Percentiles rank a stretch among this genome's conserved stretches.
Conservation (phyloP, 2,329 filamentous ascomycete genomes). For the Cordyceps cateniannulata region DNA sequence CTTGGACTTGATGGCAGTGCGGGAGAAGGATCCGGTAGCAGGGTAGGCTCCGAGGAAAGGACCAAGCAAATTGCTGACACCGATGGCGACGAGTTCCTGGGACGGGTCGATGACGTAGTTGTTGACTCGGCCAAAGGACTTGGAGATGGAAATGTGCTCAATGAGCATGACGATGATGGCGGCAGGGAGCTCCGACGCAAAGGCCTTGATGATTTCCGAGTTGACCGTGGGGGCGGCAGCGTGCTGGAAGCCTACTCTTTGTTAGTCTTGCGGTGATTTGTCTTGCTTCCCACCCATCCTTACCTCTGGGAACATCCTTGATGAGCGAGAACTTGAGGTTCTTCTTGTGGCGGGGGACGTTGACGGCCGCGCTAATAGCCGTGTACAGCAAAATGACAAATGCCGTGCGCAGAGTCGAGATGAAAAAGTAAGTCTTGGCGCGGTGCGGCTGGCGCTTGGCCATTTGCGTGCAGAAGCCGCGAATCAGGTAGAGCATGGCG, state of each 20-base stretch:
- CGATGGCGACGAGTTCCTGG: constrained; percentile 92
- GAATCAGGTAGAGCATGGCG: constrained; percentile 60
- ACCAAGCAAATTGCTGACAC: constrained; percentile 80
- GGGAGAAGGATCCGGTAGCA: constrained; percentile 89
- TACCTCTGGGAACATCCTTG: constrained; percentile 62
- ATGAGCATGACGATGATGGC: constrained; percentile 92
- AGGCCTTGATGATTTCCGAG: constrained; percentile 56
- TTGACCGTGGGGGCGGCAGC: constrained; percentile 67
- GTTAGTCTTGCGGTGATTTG: not conserved
- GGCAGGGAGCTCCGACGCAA: constrained; percentile 69
- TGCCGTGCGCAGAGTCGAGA: constrained; percentile 68
- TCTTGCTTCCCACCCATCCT: constrained; percentile 15
- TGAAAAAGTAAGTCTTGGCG: constrained; percentile 70
- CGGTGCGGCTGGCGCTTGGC: constrained; percentile 61
- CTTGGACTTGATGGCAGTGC: constrained; percentile 96
- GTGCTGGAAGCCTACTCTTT: constrained; percentile 64
- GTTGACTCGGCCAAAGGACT: constrained; percentile 92
- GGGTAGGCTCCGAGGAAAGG: constrained; percentile 91
- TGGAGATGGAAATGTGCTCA: constrained; percentile 94
- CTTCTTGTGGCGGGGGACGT: constrained; percentile 46
- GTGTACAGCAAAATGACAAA: constrained; percentile 80
- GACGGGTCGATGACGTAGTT: constrained; percentile 95
- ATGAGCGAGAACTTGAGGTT: constrained; percentile 59
- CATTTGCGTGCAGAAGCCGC: constrained; percentile 53
- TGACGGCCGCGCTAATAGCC: constrained; percentile 66